A percentile compares a stretch with the other conserved stretches of the same genome.
Conservation (phyloP, 768 basidiomycete genomes). For the Lentinula raphanica region DNA sequence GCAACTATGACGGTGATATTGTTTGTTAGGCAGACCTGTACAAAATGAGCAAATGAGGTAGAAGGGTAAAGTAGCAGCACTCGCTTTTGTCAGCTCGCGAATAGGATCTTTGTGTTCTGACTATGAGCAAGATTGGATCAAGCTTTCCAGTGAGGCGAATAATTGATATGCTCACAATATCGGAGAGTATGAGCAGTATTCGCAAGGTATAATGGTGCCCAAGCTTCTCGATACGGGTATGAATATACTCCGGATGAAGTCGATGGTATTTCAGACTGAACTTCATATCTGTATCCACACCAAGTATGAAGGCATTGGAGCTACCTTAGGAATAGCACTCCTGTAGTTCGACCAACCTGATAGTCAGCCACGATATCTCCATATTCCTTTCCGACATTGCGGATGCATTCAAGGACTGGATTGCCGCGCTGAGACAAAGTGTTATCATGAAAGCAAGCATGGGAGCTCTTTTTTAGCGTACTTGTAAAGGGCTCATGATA, state of each 20-base stretch:
- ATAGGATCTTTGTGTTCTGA: constrained; percentile 89
- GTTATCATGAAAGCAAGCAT: not conserved
- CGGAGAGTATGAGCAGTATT: constrained; percentile 84
- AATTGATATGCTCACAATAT: constrained; percentile 55
- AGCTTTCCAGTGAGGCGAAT: not conserved
- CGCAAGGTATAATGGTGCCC: constrained; percentile 77
- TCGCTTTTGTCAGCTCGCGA: constrained; percentile 85
- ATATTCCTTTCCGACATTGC: constrained; percentile 89
- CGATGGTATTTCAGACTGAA: constrained; percentile 87
- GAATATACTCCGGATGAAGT: constrained; percentile 96
- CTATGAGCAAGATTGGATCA: constrained; percentile 31
- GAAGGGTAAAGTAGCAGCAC: not conserved
- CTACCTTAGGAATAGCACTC: constrained; percentile 88
- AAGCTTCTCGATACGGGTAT: constrained; percentile 83
- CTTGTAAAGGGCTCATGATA: constrained; percentile 59
- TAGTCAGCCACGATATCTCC: constrained; percentile 92
- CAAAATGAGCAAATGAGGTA: not conserved
- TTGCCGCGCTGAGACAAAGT: constrained; percentile 63
- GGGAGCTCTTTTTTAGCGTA: constrained; percentile 13
- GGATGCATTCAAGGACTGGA: constrained; percentile 80
- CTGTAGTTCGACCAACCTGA: constrained; percentile 91
- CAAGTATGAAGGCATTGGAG: not conserved
- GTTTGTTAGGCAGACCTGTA: constrained; percentile 81
- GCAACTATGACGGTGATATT: constrained; percentile 88
- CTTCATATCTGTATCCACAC: not conserved